Evolutionary conservation across 225 moss, liverwort and hornwort genomes (phyloP).

Genomic region (Marchantia polymorpha): DNA sequence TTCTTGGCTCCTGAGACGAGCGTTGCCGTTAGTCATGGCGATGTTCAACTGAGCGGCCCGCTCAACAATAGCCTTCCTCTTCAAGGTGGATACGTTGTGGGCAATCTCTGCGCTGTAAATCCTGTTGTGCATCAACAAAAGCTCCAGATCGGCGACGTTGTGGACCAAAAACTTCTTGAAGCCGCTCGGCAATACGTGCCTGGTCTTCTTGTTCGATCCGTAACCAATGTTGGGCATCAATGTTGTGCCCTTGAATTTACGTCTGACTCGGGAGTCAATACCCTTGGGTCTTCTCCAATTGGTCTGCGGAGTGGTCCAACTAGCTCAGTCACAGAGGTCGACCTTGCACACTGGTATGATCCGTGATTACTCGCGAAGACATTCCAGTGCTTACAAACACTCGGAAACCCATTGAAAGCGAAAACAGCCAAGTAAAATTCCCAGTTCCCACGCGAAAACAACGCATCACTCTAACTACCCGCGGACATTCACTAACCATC

Average conservation of each 20-base stretch:
- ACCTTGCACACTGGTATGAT: no score
- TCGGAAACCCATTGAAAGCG: no score
- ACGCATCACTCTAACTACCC: no score
- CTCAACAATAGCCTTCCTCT: slow-evolving; percentile 89
- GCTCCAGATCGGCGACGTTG: slow-evolving; percentile 79
- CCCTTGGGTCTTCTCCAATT: slow-evolving; percentile 94
- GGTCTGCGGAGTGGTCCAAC: slow-evolving; percentile 31
- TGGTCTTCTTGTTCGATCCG: slow-evolving; percentile 91
- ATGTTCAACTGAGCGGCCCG: slow-evolving; percentile 78
- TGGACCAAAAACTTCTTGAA: slow-evolving; percentile 90
- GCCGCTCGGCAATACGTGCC: slow-evolving; percentile 77
- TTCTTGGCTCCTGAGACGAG: slow-evolving; percentile 92
- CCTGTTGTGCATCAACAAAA: slow-evolving; percentile 93
- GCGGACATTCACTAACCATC: no score
- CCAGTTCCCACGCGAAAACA: no score
- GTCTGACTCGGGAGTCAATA: slow-evolving; percentile 86
- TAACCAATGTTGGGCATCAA: slow-evolving; percentile 96
- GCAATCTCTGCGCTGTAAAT: slow-evolving; percentile 87
- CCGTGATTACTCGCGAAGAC: no score
- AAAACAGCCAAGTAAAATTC: no score
- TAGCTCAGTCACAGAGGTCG: no score
- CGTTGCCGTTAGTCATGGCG: slow-evolving; percentile 71
- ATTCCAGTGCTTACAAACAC: no score
- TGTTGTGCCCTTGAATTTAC: slow-evolving; percentile 84
- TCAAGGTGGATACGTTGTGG: slow-evolving; percentile 82